Base-by-base conservation (phyloP, 2,329 filamentous ascomycete genomes). In the Alternaria brassicicola region DNA sequence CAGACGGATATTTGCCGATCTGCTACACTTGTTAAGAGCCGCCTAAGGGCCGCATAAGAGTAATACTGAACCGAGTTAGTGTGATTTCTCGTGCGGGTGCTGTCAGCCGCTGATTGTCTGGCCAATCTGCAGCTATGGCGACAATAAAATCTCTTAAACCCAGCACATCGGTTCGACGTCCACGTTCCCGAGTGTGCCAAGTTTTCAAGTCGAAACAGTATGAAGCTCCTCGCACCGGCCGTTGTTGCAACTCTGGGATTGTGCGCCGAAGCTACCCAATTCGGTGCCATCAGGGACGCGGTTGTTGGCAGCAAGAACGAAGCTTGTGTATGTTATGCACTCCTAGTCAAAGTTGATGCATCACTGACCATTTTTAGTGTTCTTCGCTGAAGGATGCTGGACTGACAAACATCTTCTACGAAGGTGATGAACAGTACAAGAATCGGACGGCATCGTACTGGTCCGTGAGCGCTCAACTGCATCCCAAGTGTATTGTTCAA, bases 401-500 rank as follows among this genome's bases (percentile, higher is more conserved):
- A n/a, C 39, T 67, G 25, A 33, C 38, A 12, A 52, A 63, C 25
- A 48, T 70, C 13, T 53, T 64, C 5, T 68, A 64, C 41, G 51
- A 59, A 5, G 54, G 49, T 31, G 54, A 62, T 23, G 55, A 57
- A 21, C 50, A 60, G 21, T 71, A 71, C 49, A 46, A 51, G 6
- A 49, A 45, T 28, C 64, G 66, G 10, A 69, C 58, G 5, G 46
- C 39, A 3, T 70, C 66, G 9, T 72, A 72, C 56, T 72, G 62
- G 64, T 69, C 70, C 1, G 64, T 67, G 42, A 69, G 63, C 23
- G 65, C 70, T 12, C 68, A 68, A n/a, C 46, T 72, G 19, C 53
- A 36, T 1, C 75, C 74, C 6, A 57, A 55, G 46, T 78, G 74
- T 43, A 67, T 77, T 23, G 61, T 77, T 7, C 69, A 72, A 45